Evolutionary conservation across 2,329 filamentous ascomycete species (phyloP).

Genomic region (Penicillium sp.): DNA sequence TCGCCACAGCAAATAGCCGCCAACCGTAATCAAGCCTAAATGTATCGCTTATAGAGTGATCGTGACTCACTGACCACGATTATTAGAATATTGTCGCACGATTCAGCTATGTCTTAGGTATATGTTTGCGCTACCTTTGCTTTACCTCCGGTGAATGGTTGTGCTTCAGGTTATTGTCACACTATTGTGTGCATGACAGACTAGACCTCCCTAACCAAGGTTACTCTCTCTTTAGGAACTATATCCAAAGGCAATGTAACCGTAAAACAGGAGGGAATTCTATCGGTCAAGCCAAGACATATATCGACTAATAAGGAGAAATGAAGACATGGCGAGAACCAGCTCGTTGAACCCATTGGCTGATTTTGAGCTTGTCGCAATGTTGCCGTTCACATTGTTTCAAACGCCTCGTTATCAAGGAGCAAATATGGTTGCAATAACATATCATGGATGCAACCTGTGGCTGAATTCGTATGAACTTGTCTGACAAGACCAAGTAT

Average conservation of each 20-base stretch:
- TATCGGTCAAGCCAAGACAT: constrained; percentile 9
- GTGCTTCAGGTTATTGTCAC: constrained; percentile 3
- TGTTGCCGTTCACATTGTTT: constrained; percentile 1
- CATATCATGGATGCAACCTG: constrained; percentile 8
- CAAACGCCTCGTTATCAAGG: neutral
- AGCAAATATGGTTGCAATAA: constrained; percentile 9
- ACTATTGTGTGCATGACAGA: constrained; percentile 8
- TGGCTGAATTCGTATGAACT: neutral
- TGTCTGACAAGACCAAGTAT: neutral
- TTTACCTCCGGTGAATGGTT: constrained; percentile 2
- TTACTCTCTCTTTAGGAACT: constrained; percentile 5
- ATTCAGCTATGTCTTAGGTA: neutral
- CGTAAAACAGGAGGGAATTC: constrained; percentile 5
- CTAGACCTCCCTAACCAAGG: constrained; percentile 5
- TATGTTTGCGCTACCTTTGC: neutral
- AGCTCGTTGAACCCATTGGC: neutral
- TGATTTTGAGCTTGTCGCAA: neutral
- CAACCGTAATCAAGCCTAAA: neutral
- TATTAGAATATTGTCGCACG: neutral
- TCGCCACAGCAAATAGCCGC: neutral
- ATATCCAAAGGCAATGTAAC: constrained; percentile 17
- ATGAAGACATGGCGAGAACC: neutral
- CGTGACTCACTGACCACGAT: neutral
- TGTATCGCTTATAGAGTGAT: neutral
- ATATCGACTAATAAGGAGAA: neutral